phyloP scores from a whole-genome alignment of 768 basidiomycete genomes.

The Leccinum obscurum region DNA sequence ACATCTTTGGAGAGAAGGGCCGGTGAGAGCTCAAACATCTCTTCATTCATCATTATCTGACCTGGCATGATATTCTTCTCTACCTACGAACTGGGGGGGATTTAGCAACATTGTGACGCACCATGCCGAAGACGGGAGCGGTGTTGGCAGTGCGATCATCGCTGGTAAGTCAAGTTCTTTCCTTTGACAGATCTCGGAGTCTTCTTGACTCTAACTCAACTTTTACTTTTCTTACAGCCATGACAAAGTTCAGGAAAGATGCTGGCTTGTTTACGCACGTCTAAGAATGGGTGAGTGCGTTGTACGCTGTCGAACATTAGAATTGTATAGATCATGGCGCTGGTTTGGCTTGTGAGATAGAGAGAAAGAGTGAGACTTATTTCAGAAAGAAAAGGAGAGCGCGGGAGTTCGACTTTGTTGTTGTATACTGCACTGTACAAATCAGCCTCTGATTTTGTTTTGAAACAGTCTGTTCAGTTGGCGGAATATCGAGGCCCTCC shows the following conservation, averaged over 20 bases:
- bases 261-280: slow-evolving; percentile 56
- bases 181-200: background rate
- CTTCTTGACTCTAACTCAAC: slow-evolving; percentile 2
- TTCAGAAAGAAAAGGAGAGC: slow-evolving; percentile 4
- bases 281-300: slow-evolving; percentile 27
- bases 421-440: slow-evolving; percentile 17
- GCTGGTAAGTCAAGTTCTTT: slow-evolving; percentile 52
- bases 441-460: background rate
- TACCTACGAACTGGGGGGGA: slow-evolving; percentile 49
- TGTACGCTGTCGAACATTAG: background rate
- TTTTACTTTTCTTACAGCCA: slow-evolving; percentile 49
- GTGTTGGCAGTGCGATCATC: slow-evolving; percentile 96
- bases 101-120: slow-evolving; percentile 45
- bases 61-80: slow-evolving; percentile 20
- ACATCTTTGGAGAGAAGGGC: slow-evolving; percentile 96
- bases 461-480: background rate
- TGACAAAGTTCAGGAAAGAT: slow-evolving; percentile 84
- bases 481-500: background rate
- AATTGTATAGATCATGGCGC: background rate
- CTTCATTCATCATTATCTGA: background rate
- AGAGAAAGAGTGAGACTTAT: background rate
- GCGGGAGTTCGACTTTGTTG: slow-evolving; percentile 1
- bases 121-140: slow-evolving; percentile 59
- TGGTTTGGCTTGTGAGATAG: background rate
- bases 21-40: slow-evolving; percentile 49